Evolutionary conservation across 768 basidiomycete species (phyloP).

Genomic region (Trametes villosa): DNA sequence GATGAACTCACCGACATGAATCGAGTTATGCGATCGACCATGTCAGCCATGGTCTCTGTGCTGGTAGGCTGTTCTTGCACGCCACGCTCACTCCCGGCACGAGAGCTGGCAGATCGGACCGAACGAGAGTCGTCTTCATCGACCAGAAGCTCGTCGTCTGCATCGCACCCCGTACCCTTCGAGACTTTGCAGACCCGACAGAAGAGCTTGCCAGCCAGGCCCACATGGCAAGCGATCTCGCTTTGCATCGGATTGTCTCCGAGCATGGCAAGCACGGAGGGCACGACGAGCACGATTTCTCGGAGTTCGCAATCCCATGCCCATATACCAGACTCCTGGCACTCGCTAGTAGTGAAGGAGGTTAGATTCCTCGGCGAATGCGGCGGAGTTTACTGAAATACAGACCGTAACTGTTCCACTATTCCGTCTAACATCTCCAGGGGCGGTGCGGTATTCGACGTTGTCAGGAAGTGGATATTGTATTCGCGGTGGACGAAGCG

Average conservation of each 20-base stretch:
- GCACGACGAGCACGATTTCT: slow-evolving; percentile 17
- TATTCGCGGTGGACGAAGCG: slow-evolving; percentile 35
- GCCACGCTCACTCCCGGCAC: no score
- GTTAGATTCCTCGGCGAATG: background rate
- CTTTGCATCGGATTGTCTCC: slow-evolving; percentile 54
- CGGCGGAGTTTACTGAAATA: slow-evolving; percentile 20
- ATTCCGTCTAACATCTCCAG: slow-evolving; percentile 47
- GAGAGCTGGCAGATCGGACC: no score
- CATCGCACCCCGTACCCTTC: slow-evolving; percentile 25
- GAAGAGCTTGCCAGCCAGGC: slow-evolving; percentile 42
- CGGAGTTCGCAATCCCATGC: slow-evolving; percentile 40
- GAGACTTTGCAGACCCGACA: slow-evolving; percentile 46
- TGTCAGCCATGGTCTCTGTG: background rate
- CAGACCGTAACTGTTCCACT: slow-evolving; percentile 35
- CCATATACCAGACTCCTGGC: slow-evolving; percentile 40
- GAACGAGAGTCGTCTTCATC: no score
- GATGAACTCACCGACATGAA: background rate
- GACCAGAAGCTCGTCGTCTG: background rate
- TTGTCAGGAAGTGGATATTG: slow-evolving; percentile 47
- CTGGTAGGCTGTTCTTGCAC: background rate
- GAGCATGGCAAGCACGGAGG: slow-evolving; percentile 25
- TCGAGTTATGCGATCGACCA: background rate
- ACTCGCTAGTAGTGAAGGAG: slow-evolving; percentile 24
- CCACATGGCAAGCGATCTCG: slow-evolving; percentile 50
- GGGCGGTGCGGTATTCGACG: slow-evolving; percentile 46